Evolutionary conservation across 1,284 basidiomycete species (phyloP).

Genomic region (Cryptococcus jaspeensis): DNA sequence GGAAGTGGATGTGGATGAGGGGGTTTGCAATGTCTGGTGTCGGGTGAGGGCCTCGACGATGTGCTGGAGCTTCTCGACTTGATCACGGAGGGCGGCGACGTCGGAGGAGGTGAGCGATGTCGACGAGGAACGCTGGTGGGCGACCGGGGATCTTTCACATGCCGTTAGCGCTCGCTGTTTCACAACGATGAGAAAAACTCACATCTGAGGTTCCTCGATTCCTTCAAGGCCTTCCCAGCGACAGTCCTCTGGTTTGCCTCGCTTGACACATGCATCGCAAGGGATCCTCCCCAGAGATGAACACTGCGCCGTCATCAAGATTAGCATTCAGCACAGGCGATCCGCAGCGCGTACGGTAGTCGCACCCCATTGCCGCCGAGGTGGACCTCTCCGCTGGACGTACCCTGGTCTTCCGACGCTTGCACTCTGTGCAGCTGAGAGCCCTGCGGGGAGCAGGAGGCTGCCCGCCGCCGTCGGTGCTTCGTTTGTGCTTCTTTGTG

Average conservation of each 20-base stretch:
- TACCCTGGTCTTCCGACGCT: conserved; percentile 28
- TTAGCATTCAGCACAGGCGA: not conserved
- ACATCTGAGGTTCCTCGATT: not conserved
- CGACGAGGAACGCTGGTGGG: not conserved
- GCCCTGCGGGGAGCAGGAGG: conserved; percentile 2
- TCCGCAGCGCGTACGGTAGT: too few species aligned
- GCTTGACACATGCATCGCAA: conserved; percentile 24
- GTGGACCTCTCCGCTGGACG: too few species aligned
- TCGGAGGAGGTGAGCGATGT: not conserved
- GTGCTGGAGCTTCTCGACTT: conserved; percentile 3
- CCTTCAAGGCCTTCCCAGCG: conserved; percentile 17
- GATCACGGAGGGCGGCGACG: not conserved
- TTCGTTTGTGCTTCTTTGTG: too few species aligned
- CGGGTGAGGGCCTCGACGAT: conserved; percentile 3
- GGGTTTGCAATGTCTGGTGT: not conserved
- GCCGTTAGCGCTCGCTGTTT: too few species aligned
- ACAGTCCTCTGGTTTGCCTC: conserved; percentile 22
- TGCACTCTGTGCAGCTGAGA: conserved; percentile 27
- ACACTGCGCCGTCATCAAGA: conserved; percentile 12
- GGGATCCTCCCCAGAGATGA: conserved; percentile 23
- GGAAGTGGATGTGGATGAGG: not conserved
- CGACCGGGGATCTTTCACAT: not conserved
- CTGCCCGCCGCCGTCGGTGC: too few species aligned
- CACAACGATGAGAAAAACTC: too few species aligned
- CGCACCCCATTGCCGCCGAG: too few species aligned